A percentile compares a stretch with the other conserved stretches of the same genome.
Conservation (phyloP, 2,329 filamentous ascomycete species). For the Zasmidium citrigriseum region DNA sequence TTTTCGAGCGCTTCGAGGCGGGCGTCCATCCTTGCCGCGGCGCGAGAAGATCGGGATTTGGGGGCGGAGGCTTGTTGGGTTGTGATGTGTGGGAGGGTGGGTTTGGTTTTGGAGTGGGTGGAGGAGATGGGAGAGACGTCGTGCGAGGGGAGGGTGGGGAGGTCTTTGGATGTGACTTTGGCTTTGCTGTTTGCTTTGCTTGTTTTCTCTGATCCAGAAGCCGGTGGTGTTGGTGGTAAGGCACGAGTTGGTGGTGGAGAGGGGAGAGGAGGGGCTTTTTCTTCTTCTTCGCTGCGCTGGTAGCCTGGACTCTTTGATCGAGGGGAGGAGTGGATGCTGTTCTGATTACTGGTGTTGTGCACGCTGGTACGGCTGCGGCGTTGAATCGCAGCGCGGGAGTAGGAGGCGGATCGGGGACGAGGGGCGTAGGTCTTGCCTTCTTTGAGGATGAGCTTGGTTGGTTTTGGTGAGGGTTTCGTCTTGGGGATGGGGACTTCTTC, state of each 20-base stretch:
- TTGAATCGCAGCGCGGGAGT: conserved; percentile 25
- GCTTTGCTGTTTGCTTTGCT: conserved; percentile 17
- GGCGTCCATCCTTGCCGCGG: conserved; percentile 29
- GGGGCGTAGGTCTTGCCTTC: conserved; percentile 32
- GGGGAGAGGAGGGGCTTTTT: conserved; percentile 31
- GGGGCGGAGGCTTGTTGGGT: conserved; percentile 20
- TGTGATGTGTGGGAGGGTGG: conserved; percentile 23
- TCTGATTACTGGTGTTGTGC: conserved; percentile 12
- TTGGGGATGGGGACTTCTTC: conserved; percentile 35
- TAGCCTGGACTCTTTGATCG: conserved; percentile 15
- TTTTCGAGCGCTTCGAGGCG: conserved; percentile 41
- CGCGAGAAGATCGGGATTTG: conserved; percentile 13
- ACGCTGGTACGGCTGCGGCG: conserved; percentile 23
- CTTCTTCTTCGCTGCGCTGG: conserved; percentile 11
- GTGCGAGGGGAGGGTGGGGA: conserved; percentile 25
- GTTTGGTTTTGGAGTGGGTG: conserved; percentile 17
- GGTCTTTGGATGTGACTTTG: conserved; percentile 21
- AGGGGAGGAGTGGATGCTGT: conserved; percentile 19
- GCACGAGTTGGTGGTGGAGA: conserved; percentile 36
- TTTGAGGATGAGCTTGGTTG: conserved; percentile 31
- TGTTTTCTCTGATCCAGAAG: conserved; percentile 30
- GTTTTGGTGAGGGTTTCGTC: conserved; percentile 27
- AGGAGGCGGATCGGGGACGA: conserved; percentile 33
- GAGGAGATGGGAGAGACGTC: conserved; percentile 22
- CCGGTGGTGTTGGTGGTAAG: conserved; percentile 37